Conservation (phyloP, 495 filamentous ascomycete species). For the Aspergillus leporis region DNA sequence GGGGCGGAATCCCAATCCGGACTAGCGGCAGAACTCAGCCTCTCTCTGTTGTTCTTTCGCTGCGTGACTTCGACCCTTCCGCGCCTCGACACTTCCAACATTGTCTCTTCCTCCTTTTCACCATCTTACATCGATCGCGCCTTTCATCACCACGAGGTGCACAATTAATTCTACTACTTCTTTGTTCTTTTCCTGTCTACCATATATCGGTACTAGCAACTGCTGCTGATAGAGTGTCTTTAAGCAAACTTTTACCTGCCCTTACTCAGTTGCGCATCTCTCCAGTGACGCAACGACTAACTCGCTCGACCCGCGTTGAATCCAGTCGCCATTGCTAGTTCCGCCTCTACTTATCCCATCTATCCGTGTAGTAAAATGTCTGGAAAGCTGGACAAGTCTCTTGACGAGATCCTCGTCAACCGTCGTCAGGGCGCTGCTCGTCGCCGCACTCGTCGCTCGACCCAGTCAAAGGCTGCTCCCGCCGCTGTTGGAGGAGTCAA, state of each 20-base stretch:
- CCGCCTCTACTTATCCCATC: not conserved
- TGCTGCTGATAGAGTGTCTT: not conserved
- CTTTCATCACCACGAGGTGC: slow-evolving; percentile 18
- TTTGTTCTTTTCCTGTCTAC: slow-evolving; percentile 15
- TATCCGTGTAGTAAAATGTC: slow-evolving; percentile 60
- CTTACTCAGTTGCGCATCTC: not conserved
- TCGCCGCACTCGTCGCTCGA: slow-evolving; percentile 53
- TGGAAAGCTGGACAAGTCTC: slow-evolving; percentile 89
- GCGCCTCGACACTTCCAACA: slow-evolving; percentile 14
- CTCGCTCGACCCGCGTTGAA: not conserved
- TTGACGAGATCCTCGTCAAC: slow-evolving; percentile 91
- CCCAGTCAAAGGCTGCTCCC: slow-evolving; percentile 51
- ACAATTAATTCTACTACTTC: slow-evolving; percentile 13
- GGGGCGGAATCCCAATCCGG: slow-evolving; percentile 9
- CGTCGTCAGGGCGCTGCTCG: slow-evolving; percentile 59
- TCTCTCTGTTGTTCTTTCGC: slow-evolving; percentile 10
- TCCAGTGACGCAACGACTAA: slow-evolving; percentile 3
- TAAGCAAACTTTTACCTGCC: slow-evolving; percentile 5
- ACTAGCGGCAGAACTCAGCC: slow-evolving; percentile 17
- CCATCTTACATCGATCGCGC: slow-evolving; percentile 20
- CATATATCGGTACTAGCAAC: not conserved
- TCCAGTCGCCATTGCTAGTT: not conserved
- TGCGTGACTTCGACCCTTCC: slow-evolving; percentile 12
- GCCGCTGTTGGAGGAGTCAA: slow-evolving; percentile 76
- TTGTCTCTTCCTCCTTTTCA: slow-evolving; percentile 15